phyloP scores from a whole-genome alignment of 768 basidiomycete species.

The Tylopilus felleus region DNA sequence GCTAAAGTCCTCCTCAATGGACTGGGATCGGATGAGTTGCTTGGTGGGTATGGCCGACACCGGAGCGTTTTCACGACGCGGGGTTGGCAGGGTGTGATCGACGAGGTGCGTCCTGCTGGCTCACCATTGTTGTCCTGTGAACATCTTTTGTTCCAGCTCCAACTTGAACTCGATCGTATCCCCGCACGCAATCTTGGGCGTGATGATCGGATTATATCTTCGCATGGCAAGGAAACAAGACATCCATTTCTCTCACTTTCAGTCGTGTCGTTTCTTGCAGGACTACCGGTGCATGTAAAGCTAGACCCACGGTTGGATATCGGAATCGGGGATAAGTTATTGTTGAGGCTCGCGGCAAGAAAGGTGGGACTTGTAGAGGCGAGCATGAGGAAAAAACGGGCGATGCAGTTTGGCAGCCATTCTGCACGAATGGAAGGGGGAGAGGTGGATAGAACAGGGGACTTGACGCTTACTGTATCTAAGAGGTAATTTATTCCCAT shows the following conservation, averaged over 20 bases:
- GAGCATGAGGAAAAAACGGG: conserved; percentile 77
- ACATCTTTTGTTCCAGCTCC: conserved; percentile 52
- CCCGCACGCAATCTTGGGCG: conserved; percentile 88
- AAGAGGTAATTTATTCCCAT: conserved; percentile 22
- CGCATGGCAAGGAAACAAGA: conserved; percentile 87
- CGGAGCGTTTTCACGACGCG: conserved; percentile 63
- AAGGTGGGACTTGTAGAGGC: conserved; percentile 76
- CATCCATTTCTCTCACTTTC: conserved; percentile 87
- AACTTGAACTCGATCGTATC: conserved; percentile 84
- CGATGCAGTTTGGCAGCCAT: conserved; percentile 95
- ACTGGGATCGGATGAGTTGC: conserved; percentile 90
- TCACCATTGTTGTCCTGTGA: not conserved
- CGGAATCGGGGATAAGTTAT: conserved; percentile 88
- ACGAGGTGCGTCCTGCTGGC: conserved; percentile 55
- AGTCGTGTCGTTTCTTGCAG: conserved; percentile 73
- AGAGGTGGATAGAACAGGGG: conserved; percentile 50
- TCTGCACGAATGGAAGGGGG: conserved; percentile 78
- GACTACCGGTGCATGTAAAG: conserved; percentile 78
- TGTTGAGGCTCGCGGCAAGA: conserved; percentile 68
- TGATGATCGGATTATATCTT: conserved; percentile 92
- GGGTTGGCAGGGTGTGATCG: conserved; percentile 74
- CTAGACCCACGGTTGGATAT: conserved; percentile 68
- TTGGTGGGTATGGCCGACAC: conserved; percentile 93
- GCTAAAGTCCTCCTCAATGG: conserved; percentile 88
- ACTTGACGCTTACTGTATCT: conserved; percentile 27